These are phyloP conservation scores for Phytophthora vignae DNA, from an alignment of 352 stramenopile species.

Conservation along the genomic window DNA sequence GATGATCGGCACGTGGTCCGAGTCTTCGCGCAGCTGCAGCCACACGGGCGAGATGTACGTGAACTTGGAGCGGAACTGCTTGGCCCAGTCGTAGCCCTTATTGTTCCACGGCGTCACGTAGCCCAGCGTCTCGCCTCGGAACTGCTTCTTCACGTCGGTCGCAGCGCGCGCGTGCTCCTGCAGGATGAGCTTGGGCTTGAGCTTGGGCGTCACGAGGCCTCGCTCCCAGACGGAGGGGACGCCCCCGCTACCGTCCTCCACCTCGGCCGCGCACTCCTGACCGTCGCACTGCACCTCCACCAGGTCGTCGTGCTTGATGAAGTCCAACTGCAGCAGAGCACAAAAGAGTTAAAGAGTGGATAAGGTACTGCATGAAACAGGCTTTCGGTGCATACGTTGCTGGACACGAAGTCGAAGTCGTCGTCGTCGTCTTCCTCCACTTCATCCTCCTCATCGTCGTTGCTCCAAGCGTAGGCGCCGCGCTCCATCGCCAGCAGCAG, in stretches of 20 bases:
- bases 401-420: constrained; percentile 45
- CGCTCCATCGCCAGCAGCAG: constrained; percentile 17
- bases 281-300: constrained; percentile 49
- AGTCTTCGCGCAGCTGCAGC: constrained; percentile 78
- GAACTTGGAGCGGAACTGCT: constrained; percentile 76
- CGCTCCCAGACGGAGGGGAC: constrained; percentile 51
- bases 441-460: constrained; percentile 36
- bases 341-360: not conserved
- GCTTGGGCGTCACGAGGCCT: constrained; percentile 62
- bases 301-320: constrained; percentile 31
- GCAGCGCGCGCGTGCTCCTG: constrained; percentile 38
- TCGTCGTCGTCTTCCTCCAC: constrained; percentile 42
- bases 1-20: constrained; percentile 55
- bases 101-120: constrained; percentile 89
- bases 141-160: constrained; percentile 42
- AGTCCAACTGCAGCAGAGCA: constrained; percentile 34
- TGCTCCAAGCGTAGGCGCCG: constrained; percentile 21
- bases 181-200: constrained; percentile 56
- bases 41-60: constrained; percentile 84
- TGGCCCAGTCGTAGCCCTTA: constrained; percentile 78
- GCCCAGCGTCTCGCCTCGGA: constrained; percentile 65
- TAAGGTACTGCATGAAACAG: not conserved
- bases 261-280: constrained; percentile 38
- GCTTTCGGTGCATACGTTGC: constrained; percentile 23
- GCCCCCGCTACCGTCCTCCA: not conserved